Evolutionary conservation across 2,329 filamentous ascomycete genomes (phyloP).

Genomic region (Venturia carpophila): DNA sequence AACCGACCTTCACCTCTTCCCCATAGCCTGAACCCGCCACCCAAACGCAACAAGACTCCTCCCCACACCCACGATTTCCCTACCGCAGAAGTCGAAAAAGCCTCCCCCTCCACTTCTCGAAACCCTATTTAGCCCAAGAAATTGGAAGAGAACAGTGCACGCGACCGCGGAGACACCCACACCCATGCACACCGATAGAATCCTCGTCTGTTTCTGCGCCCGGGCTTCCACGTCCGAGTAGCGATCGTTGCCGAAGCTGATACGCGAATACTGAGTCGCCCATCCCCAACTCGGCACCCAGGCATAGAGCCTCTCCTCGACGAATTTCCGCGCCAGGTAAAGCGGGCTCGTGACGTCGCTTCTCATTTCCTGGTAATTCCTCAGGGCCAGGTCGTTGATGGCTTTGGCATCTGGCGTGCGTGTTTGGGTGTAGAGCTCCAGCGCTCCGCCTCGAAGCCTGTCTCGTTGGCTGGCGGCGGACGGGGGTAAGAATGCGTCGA

Average conservation of each 20-base stretch:
- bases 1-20: neutral
- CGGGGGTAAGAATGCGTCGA: conserved; percentile 51
- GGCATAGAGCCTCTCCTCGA: conserved; percentile 77
- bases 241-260: conserved; percentile 88
- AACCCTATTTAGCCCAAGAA: neutral
- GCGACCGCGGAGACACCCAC: neutral
- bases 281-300: conserved; percentile 73
- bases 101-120: neutral
- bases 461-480: conserved; percentile 19
- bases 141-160: neutral
- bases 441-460: conserved; percentile 34
- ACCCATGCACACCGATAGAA: conserved; percentile 28
- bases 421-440: conserved; percentile 66
- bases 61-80: neutral
- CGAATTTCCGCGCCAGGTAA: conserved; percentile 72
- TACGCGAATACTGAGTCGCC: conserved; percentile 83
- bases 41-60: neutral
- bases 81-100: neutral
- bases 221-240: conserved; percentile 74
- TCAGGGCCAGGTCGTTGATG: conserved; percentile 84
- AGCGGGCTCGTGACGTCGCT: conserved; percentile 68
- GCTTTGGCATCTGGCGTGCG: conserved; percentile 73
- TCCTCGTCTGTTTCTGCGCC: conserved; percentile 59
- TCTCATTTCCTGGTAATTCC: conserved; percentile 94
- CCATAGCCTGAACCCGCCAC: neutral